Base-by-base conservation (phyloP, 345 rosid species). In the Barbarea vulgaris region DNA sequence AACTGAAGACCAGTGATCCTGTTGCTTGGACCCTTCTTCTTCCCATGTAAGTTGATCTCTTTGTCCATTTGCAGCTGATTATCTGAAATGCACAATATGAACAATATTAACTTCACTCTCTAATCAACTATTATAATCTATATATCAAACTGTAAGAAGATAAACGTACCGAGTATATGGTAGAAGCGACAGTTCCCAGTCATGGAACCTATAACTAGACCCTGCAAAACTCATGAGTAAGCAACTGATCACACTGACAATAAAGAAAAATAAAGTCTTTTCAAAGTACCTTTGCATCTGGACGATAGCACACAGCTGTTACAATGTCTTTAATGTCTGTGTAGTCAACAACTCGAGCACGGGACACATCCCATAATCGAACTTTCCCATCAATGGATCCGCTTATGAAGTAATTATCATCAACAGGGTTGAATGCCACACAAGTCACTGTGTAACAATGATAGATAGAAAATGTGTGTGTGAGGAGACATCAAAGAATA, bases 301-400 rank as follows among this genome's bases (percentile, higher is more conserved):
- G 86, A 56, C 66, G 83, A 66, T 83, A 89, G 59, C 87, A 78
- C 31, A 87, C 85, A 19, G 97, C 93, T 34, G 97, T 85, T 12
- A 91, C 87, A 64, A 88, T 88, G 67, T 89, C 93, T 70, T 83
- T 83, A 41, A 82, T 66, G 64, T 84, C 86, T 1, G 82, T 76
- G 69, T 87, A 89, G 79, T 85, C 88, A 54, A 86, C 87, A 60
- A 91, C 93, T 67, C 57, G 81, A 22, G 86, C 80, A 50, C 63
- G 59, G 27, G 70, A 41, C 67, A 85, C 85, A 79, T 88, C 85
- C 97, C 97, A 91, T 56, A 89, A 85, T 15, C 97, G 89, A 69
- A 89, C 89, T 83, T 85, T 88, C 67, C 90, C 90, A 81, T 88
- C 93, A 7, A 88, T 82, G 9, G 87, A 86, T 73, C 89, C 93